Evolutionary conservation across 345 rosid species (phyloP).

Genomic region (Euclidium syriacum): DNA sequence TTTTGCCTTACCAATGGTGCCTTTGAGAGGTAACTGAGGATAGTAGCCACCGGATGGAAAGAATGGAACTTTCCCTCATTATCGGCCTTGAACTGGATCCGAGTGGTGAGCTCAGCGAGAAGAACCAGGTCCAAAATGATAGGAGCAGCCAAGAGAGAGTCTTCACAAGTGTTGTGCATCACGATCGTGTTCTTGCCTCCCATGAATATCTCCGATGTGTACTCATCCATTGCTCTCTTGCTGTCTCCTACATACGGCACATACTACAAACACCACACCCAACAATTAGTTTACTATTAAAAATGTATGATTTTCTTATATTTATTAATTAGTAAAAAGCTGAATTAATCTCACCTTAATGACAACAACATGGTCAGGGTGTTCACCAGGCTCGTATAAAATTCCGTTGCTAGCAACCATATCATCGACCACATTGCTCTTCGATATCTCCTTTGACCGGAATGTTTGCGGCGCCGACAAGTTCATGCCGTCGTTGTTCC

Average conservation of each 20-base stretch:
- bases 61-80: slow-evolving; percentile 95
- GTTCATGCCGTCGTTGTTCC: slow-evolving; percentile 98
- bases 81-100: slow-evolving; percentile 80
- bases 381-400: slow-evolving; percentile 87
- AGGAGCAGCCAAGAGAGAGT: slow-evolving; percentile 96
- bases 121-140: slow-evolving; percentile 92
- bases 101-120: slow-evolving; percentile 87
- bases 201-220: slow-evolving; percentile 97
- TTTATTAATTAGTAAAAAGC: neutral
- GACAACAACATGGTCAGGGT: slow-evolving; percentile 98
- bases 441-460: slow-evolving; percentile 94
- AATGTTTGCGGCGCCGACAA: slow-evolving; percentile 96
- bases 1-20: slow-evolving; percentile 77
- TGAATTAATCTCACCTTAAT: slow-evolving; percentile 69
- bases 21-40: slow-evolving; percentile 93
- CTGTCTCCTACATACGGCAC: slow-evolving; percentile 97
- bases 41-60: slow-evolving; percentile 96
- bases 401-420: slow-evolving; percentile 96
- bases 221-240: slow-evolving; percentile 99
- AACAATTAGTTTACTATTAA: no score
- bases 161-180: slow-evolving; percentile 94
- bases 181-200: slow-evolving; percentile 93
- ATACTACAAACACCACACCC: slow-evolving; percentile 47
- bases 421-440: slow-evolving; percentile 96
- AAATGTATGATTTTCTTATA: no score